A percentile compares a stretch with the other conserved stretches of the same genome.
Conservation (phyloP, 129 eudicot species). For the Artemisia tridentata region DNA sequence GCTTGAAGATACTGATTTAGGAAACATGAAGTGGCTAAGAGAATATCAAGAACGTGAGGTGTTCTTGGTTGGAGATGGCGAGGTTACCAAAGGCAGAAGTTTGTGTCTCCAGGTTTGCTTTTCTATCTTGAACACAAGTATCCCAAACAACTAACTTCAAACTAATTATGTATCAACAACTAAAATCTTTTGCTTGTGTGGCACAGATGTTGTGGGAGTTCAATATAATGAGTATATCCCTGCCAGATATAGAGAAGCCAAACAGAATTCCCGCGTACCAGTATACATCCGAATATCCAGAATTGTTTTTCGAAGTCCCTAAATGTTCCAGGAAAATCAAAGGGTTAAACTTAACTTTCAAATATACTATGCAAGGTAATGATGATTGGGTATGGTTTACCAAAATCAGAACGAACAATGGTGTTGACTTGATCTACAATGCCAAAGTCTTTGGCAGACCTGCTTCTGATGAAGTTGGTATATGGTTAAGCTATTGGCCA, state of each 20-base stretch:
- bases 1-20: neutral
- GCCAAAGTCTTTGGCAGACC: conserved; percentile 31
- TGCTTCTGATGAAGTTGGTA: conserved; percentile 10
- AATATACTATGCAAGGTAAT: neutral
- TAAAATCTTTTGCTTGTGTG: neutral
- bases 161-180: neutral
- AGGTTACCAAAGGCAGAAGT: neutral
- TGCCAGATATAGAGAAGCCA: neutral
- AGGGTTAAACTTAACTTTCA: neutral
- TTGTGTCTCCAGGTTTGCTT: neutral
- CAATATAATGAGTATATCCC: neutral
- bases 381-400: conserved; percentile 19
- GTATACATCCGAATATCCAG: neutral
- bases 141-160: too few relatives aligned
- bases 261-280: neutral
- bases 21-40: neutral
- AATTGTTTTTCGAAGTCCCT: neutral
- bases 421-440: conserved; percentile 27
- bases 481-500: conserved; percentile 39
- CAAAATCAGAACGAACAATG: conserved; percentile 13
- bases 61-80: neutral
- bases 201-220: neutral
- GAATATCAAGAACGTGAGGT: neutral
- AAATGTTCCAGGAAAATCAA: neutral
- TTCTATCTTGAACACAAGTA: too few relatives aligned